Percentiles rank a stretch among this genome's conserved stretches.
phyloP scores from a whole-genome alignment of 2,329 filamentous ascomycete genomes.

The Sarocladium strictum region DNA sequence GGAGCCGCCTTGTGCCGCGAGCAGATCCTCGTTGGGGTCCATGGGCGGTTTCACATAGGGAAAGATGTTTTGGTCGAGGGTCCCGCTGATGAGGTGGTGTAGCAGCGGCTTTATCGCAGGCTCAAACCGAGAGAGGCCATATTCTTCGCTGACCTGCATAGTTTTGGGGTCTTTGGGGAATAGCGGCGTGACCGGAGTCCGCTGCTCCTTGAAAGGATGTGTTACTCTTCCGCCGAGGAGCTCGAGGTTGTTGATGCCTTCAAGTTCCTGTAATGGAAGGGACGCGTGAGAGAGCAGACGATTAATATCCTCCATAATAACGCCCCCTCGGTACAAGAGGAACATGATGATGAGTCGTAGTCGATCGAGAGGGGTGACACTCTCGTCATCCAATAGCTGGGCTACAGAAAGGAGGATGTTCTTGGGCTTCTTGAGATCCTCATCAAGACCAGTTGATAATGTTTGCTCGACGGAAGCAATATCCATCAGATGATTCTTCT shows the following conservation, averaged over 20 bases:
- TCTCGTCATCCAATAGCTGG: constrained; percentile 80
- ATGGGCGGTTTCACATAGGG: constrained; percentile 68
- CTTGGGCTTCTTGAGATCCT: constrained; percentile 87
- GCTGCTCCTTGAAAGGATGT: constrained; percentile 67
- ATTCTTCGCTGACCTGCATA: constrained; percentile 62
- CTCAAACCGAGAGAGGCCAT: constrained; percentile 80
- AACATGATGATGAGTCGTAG: constrained; percentile 83
- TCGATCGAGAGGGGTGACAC: constrained; percentile 65
- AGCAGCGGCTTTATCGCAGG: constrained; percentile 78
- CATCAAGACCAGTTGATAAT: constrained; percentile 85
- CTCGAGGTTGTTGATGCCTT: constrained; percentile 71
- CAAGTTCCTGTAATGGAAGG: constrained; percentile 66
- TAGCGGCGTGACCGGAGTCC: constrained; percentile 57
- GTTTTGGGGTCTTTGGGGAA: constrained; percentile 62
- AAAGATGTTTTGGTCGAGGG: constrained; percentile 60
- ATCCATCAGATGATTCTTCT: constrained; percentile 77
- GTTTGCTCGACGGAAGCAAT: constrained; percentile 85
- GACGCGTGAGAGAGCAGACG: constrained; percentile 79
- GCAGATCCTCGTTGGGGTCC: constrained; percentile 53
- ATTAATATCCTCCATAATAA: constrained; percentile 76
- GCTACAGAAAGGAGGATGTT: constrained; percentile 81
- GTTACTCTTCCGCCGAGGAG: constrained; percentile 71
- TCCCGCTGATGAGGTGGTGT: constrained; percentile 63
- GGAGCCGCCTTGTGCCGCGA: constrained; percentile 60
- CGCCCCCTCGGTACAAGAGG: constrained; percentile 76